Base-by-base conservation (phyloP, 495 filamentous ascomycete genomes). In the Talaromyces liani region DNA sequence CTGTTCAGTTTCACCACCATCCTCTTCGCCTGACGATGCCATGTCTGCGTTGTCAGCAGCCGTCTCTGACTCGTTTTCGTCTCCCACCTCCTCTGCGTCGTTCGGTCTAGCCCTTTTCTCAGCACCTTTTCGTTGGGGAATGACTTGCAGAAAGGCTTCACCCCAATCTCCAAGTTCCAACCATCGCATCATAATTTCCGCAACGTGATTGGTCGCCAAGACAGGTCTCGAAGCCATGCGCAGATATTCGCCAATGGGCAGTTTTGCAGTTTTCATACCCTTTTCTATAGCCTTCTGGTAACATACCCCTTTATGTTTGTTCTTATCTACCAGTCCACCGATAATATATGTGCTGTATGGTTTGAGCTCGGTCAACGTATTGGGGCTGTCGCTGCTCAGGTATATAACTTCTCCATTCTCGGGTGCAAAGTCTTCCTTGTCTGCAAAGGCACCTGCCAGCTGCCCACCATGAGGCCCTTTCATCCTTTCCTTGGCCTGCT, bases 101-200 rank as follows among this genome's bases (percentile, higher is more conserved):
- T 39, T 8, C 24, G 18, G 16, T 20, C 14, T 57, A 8, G 18
- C 36, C 14, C 36, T 10, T 20, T 59, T 68, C 67, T 77, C 79
- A 70, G 90, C 87, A 41, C 91, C 90, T 77, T 98, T 91, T 47
- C 94, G 75, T 71, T 87, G 88, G 0, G 94, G 94, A 62, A 99
- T 88, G 12, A 93, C 89, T 54, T 85, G 77, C 76, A 93, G 75
- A 67, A 99, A 98, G 0, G 94, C 92, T 67, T 88, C 76, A 1
- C 88, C 91, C 94, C 94, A 99, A 71, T 98, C 88, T 0, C 89
- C 87, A 29, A 82, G 80, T 66, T 96, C 91, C 61, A 99, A 67
- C 91, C 94, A 99, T 64, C 86, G 85, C 31, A 94, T 70, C 90
- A 99, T 97, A 65, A 99, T 98, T 73, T 98, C 94, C 49, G 90